Base-by-base conservation (phyloP, 306 rosid genomes). In the Elaeagnus macrophylla region DNA sequence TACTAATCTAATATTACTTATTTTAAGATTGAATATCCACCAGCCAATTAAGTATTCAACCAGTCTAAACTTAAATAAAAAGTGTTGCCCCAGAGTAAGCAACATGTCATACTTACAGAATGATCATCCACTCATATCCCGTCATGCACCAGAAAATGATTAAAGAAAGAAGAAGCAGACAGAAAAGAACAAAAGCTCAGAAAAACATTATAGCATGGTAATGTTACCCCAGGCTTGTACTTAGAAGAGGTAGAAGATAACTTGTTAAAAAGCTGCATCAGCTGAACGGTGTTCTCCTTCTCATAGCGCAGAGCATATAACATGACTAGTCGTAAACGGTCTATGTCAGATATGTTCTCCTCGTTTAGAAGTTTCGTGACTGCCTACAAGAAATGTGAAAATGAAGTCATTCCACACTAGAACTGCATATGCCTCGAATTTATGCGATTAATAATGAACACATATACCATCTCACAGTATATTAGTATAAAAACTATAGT, bases 271-370 rank as follows among this genome's bases (percentile, higher is more conserved):
- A 85, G 89, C 77, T 79, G 86, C 91, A 79, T 89, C 69, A 89
- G 75, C 59, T 89, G 89, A 64, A 89, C 97, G 32, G 95, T 89
- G 72, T 93, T 89, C 48, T 89, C 95, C 76, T 89, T 89, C 76
- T 89, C 95, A 57, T 89, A 85, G 57, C 95, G 89, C 79, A 89
- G 75, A 60, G 97, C 93, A 65, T 89, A 89, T 62, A 85, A 48
- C 94, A 89, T 89, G 68, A 89, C 95, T 59, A 89, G 73, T 12
- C 89, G 95, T 58, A 89, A 60, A 36, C 79, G 75, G 57, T 85
- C 93, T 52, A 85, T 56, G 61, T 89, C 95, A 62, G 86, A 83
- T 67, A 85, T 35, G 62, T 79, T 85, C 61, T 85, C 95, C 69
- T 89, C 56, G 71, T 75, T 76, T 59, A 89, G 70, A 64, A 89